These are phyloP conservation scores for Pochonia chlamydosporia DNA, from an alignment of 2,329 filamentous ascomycete species.

Conservation along the genomic window DNA sequence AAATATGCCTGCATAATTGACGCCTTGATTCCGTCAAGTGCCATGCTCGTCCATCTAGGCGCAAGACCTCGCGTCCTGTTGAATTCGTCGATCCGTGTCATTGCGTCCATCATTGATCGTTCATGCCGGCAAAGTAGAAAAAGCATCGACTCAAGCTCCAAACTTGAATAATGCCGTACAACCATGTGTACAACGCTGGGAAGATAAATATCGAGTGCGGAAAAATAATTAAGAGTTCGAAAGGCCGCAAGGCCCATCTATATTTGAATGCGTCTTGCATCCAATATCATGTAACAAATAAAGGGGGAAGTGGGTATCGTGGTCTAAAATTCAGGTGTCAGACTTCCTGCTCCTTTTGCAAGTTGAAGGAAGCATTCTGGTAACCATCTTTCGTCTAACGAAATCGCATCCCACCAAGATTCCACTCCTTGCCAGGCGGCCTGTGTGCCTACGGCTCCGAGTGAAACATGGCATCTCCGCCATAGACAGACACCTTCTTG, in stretches of 20 bases:
- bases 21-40: not conserved
- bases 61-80: not conserved
- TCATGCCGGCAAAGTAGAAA: constrained; percentile 2
- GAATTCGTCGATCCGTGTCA: not conserved
- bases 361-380: not conserved
- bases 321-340: not conserved
- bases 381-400: not conserved
- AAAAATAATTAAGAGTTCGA: constrained; percentile 9
- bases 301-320: not conserved
- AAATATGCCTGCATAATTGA: not conserved
- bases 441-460: constrained; percentile 10
- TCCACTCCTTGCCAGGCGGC: constrained; percentile 10
- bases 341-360: not conserved
- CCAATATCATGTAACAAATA: constrained; percentile 10
- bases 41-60: not conserved
- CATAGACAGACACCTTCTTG: constrained; percentile 45
- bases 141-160: not conserved
- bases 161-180: constrained; percentile 1
- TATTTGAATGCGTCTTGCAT: not conserved
- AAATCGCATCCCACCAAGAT: constrained; percentile 11
- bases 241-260: constrained; percentile 7
- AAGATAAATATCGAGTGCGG: constrained; percentile 6
- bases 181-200: constrained; percentile 12
- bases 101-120: constrained; percentile 9
- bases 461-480: constrained; percentile 18